phyloP scores from a whole-genome alignment of 179 eudicot species.

The Silene coronaria region DNA sequence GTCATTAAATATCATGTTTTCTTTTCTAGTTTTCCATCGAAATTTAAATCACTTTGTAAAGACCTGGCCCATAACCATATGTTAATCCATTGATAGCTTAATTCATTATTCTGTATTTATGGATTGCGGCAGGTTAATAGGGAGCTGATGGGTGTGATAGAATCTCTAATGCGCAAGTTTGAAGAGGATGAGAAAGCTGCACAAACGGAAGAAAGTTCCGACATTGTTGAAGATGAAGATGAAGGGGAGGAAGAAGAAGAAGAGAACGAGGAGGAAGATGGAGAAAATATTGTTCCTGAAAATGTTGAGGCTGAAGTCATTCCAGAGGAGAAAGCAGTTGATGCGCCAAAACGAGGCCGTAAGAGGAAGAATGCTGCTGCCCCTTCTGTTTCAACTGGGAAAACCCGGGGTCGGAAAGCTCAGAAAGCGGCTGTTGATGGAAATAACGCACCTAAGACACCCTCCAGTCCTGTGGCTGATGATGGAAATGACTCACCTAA shows the following conservation, averaged over 20 bases:
- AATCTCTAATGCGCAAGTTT: constrained; percentile 46
- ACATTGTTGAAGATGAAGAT: constrained; percentile 7
- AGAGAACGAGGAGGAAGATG: constrained; percentile 6
- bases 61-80: too few relatives aligned
- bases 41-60: too few relatives aligned
- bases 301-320: constrained; percentile 18
- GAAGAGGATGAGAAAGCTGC: constrained; percentile 37
- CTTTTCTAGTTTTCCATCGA: too few relatives aligned
- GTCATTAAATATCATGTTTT: not conserved
- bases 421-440: constrained; percentile 23
- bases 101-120: too few relatives aligned
- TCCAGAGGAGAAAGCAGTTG: constrained; percentile 2
- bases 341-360: constrained; percentile 22
- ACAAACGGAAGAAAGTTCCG: constrained; percentile 25
- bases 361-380: constrained; percentile 24
- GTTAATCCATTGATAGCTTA: too few relatives aligned
- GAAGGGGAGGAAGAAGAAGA: not conserved
- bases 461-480: constrained; percentile 31
- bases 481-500: constrained; percentile 24
- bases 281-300: constrained; percentile 27
- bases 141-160: constrained; percentile 72
- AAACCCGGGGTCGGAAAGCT: constrained; percentile 21
- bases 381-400: not conserved
- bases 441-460: constrained; percentile 28
- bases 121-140: constrained; percentile 53